Base-by-base conservation (phyloP, 169 alveolate species). In the Plasmodium chabaudi region DNA sequence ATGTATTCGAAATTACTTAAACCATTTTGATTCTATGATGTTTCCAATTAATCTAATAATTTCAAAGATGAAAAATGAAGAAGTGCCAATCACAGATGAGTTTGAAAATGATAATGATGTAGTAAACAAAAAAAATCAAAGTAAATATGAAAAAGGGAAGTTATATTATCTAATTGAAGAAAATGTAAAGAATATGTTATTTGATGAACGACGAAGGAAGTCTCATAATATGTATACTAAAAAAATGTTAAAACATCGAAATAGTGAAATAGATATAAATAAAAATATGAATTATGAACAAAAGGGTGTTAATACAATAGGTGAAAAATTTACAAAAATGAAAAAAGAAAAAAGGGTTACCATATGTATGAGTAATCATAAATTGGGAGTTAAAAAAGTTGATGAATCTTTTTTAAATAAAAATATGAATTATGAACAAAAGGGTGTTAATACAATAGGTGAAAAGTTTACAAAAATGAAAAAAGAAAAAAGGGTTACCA, bases 1-100 rank as follows among this genome's bases (percentile, higher is more conserved):
- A 10, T 79, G 89, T 47, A 53, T 79, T 13, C 65, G 82, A 60
- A 79, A 79, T 79, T 79, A 65, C 55, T 53, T 79, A n/a, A 65
- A 79, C 47, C 70, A 79, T 17, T 53, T 79, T 53, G 89, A 79
- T 65, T 27, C 10, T 17, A 65, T 25, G 39, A 53, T 65, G 21
- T 79, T 49, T 25, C 89, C 89, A 21, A 79, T 79, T 39, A 27
- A 55, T 12, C 46, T 19, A 5, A 42, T 25, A 2, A 15, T 4
- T 51, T 6, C 59, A 15, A 51, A 5, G 3, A 51, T 13, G 59
- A 9, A 9, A 51, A 51, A 51, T 1, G 19, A 12, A 0, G 19
- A 51, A 15, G 7, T 15, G 15, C 12, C 21, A 1, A 2, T 27
- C 0, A 3, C 7, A 34, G 5, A 34, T 34, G 0, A 34, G 42